These are phyloP conservation scores for Olyra latifolia DNA, from an alignment of 176 grass and related monocot genomes.

Conservation along the genomic window DNA sequence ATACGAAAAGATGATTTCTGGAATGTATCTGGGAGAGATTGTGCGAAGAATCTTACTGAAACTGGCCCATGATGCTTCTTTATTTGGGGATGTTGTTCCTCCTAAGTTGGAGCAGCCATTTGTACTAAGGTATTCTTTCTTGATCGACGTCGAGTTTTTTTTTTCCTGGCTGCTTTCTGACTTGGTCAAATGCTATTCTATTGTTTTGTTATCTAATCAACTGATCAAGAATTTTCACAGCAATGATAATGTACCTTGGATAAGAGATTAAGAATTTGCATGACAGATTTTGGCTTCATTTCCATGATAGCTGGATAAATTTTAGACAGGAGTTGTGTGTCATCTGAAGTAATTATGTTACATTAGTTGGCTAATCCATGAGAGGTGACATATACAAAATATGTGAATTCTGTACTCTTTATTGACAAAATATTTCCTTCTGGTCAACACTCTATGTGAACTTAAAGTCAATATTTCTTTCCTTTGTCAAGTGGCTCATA, in stretches of 20 bases:
- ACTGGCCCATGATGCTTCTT: constrained; percentile 65
- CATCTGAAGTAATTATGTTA: constrained; percentile 27
- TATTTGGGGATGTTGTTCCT: constrained; percentile 85
- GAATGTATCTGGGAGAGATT: constrained; percentile 91
- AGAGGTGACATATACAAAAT: neutral
- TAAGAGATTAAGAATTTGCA: neutral
- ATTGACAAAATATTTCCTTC: neutral
- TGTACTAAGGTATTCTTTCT: constrained; percentile 66
- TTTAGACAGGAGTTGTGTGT: neutral
- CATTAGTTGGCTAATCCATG: constrained; percentile 18
- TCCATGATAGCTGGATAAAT: neutral
- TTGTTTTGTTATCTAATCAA: neutral
- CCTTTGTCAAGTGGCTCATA: neutral
- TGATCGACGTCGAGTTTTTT: neutral
- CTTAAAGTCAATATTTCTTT: neutral
- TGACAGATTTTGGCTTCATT: neutral
- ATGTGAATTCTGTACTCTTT: neutral
- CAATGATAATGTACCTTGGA: neutral
- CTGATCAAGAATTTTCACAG: neutral
- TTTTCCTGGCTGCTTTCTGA: constrained; percentile 17
- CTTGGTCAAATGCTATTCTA: neutral
- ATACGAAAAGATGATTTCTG: constrained; percentile 95
- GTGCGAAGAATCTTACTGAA: constrained; percentile 81
- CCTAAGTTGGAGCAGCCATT: constrained; percentile 75
- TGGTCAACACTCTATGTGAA: neutral